Evolutionary conservation across 192 early-diverging fungal genomes (phyloP).

Genomic region (Backusella liffmaniae): DNA sequence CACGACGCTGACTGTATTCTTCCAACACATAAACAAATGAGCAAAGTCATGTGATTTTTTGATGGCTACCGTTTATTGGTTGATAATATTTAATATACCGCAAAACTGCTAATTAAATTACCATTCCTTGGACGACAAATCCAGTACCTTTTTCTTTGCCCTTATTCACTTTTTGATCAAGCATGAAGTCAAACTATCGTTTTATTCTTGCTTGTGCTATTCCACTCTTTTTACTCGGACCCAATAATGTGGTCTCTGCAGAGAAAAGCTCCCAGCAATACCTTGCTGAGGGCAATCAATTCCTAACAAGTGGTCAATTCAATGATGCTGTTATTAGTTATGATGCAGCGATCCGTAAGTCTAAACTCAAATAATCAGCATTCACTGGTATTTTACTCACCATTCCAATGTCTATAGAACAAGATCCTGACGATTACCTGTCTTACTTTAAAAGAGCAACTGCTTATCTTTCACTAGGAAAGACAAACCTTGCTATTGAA

Average conservation of each 20-base stretch:
- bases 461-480: conserved; percentile 73
- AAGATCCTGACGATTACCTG: conserved; percentile 80
- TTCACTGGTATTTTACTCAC: neutral
- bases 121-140: neutral
- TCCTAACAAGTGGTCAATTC: conserved; percentile 41
- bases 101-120: neutral
- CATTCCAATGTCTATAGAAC: conserved; percentile 34
- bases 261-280: conserved; percentile 41
- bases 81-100: neutral
- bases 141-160: neutral
- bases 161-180: neutral
- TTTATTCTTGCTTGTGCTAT: conserved; percentile 28
- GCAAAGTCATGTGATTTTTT: too few relatives aligned
- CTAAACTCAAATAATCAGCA: neutral
- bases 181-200: conserved; percentile 26
- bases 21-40: too few relatives aligned
- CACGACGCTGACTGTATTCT: too few relatives aligned
- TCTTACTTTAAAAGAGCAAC: conserved; percentile 86
- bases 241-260: neutral
- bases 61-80: neutral
- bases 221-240: conserved; percentile 15
- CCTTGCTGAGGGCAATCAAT: conserved; percentile 41
- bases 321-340: conserved; percentile 62
- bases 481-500: conserved; percentile 65
- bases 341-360: conserved; percentile 64